Conservation (phyloP, 257 asterid species). For the Nicotiana knightiana region DNA sequence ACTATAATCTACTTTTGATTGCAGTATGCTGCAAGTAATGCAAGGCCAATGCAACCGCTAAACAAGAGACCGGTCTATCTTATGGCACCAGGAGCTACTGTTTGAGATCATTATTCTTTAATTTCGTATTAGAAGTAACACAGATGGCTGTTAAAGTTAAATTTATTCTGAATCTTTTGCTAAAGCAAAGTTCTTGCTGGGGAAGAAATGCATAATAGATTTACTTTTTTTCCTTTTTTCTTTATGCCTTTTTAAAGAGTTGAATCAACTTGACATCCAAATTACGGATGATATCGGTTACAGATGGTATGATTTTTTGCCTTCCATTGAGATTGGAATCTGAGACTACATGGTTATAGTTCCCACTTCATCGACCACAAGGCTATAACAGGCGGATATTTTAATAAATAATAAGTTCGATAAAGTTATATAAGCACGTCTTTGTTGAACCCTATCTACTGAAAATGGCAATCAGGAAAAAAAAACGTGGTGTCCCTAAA, state of each 20-base stretch:
- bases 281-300: not conserved
- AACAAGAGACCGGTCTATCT: constrained; percentile 34
- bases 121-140: not conserved
- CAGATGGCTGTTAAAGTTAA: not conserved
- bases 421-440: not conserved
- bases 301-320: not conserved
- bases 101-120: not conserved
- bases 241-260: not conserved
- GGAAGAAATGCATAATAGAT: not conserved
- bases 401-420: no score
- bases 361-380: no score
- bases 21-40: constrained; percentile 56
- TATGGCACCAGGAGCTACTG: constrained; percentile 20
- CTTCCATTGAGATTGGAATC: not conserved
- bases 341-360: no score
- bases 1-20: not conserved
- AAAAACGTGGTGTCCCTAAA: not conserved
- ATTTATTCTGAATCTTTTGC: not conserved
- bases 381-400: no score
- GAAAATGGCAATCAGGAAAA: not conserved
- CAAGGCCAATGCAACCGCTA: constrained; percentile 53
- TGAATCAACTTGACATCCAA: not conserved
- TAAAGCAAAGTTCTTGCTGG: not conserved
- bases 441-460: not conserved
- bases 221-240: not conserved